Base-by-base conservation (phyloP, 805 yeast species). In the Candida tibetensis region DNA sequence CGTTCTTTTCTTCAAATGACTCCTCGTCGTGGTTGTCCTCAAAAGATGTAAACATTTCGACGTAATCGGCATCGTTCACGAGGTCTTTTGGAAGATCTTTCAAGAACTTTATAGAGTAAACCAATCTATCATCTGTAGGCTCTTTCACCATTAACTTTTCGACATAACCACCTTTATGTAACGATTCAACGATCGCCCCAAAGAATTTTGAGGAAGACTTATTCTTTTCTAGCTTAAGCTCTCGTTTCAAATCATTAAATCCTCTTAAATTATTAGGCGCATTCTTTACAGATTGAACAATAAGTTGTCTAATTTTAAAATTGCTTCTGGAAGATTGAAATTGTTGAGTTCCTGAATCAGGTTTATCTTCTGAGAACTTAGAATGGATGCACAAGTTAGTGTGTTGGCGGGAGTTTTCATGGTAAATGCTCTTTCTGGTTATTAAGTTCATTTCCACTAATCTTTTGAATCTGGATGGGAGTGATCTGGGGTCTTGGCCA, bases 401-500 rank as follows among this genome's bases (percentile, higher is more conserved):
- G 30, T 73, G 76, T 39, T 73, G 76, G 2, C 78, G 74, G 25
- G 72, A 60, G 15, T 38, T 44, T 8, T 61, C 57, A 36, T 61
- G 52, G 41, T 52, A 69, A 10, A 55, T 58, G 30, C 46, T 58
- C 8, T 49, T 53, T 35, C 71, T 76, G 16, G 60, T 60, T 4
- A 81, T 71, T 13, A 80, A 58, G 15, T 76, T 77, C 26, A 67
- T 54, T 6, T 68, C 74, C 40, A 71, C 76, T 14, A 84, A 60
- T 30, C 71, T 69, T 48, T 75, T 78, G 36, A 82, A 63, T 47
- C 93, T 68, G 1, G 78, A 67, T 0, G 89, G 79, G 28, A 82
- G 64, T 41, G 89, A 81, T 45, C 91, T 69, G 13, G 81, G 76
- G 49, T 84, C 93, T 57, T 84, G 93, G 6, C 76, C 76, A 0